Evolutionary conservation across 1,284 basidiomycete genomes (phyloP), one percentile per base, ranked within the genome.

Genomic region (Papiliotrema laurentii): DNA sequence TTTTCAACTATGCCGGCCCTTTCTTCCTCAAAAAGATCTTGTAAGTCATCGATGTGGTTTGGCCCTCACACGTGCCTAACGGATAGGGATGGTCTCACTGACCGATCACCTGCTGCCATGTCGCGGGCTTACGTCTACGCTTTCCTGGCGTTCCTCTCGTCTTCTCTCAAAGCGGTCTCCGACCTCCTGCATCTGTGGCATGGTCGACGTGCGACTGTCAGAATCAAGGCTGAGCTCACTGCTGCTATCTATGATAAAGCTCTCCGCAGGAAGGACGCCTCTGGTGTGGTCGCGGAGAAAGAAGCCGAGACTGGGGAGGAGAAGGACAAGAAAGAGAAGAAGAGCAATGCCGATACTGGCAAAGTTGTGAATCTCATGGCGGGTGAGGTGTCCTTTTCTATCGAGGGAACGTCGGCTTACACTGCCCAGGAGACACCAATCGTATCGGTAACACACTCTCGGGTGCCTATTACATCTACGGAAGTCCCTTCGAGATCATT

Each of bases 171-270:
- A 83, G 80, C 82, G 0, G 76, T 87, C 65, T 76, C 80, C 0
- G 88, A 92, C 57, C 73, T 88, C 2, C 81, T 86, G 47, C 87
- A 89, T 63, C 75, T 91, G 2, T 90, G 86, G 84, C 82, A 81
- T 56, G 81, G 83, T 11, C 79, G 88, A 21, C 79, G 87, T n/a
- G 85, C 83, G 0, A 71, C 78, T 9, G 83, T 85, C 11, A 77
- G 87, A 19, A 80, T 86, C 21, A 81, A 85, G 16, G 78, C 81
- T 4, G 83, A 86, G 69, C 78, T 92, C 14, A 89, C 86, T 78
- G 62, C 67, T 19, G 77, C 86, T 0, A 86, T 96, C 47, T 97
- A 93, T 63, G 86, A 91, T 68, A 96, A 96, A 70, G 85, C 91
- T 0, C 75, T 96, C 35, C 86, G 86, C 66, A 78, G 89, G 24